Percentiles rank a stretch among this genome's conserved stretches.
These are phyloP conservation scores for Phytophthora cajani DNA, from an alignment of 352 stramenopile species.

Conservation along the genomic window DNA sequence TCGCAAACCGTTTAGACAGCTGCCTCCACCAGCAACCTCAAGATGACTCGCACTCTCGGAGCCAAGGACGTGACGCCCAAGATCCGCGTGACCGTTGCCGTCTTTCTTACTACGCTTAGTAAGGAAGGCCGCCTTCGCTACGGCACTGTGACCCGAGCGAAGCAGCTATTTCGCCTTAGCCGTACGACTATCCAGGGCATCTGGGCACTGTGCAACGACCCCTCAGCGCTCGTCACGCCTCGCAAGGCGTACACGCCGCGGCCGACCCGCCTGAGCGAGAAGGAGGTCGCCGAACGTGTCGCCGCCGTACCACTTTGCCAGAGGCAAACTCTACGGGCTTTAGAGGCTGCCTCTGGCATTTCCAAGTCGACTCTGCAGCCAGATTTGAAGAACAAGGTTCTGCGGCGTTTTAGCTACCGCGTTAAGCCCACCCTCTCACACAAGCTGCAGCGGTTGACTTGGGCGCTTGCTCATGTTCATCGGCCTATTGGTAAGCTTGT, in stretches of 20 bases:
- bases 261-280: background rate
- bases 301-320: conserved; percentile 6
- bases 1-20: too few relatives aligned
- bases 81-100: background rate
- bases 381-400: background rate
- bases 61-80: conserved; percentile 8
- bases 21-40: background rate
- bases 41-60: background rate
- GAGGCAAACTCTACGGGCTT: background rate
- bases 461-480: conserved; percentile 9
- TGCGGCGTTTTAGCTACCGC: background rate
- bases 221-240: background rate
- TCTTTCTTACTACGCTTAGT: conserved; percentile 9
- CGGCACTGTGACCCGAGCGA: background rate
- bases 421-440: background rate
- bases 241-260: background rate
- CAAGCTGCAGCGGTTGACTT: conserved; percentile 6
- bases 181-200: background rate
- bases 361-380: background rate
- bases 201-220: background rate
- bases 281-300: conserved; percentile 4
- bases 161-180: background rate
- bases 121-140: conserved; percentile 10
- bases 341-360: background rate
- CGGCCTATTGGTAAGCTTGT: background rate